A percentile compares a stretch with the other conserved stretches of the same genome.
Conservation (phyloP, 495 filamentous ascomycete species). For the Aspergillus heteromorphus region DNA sequence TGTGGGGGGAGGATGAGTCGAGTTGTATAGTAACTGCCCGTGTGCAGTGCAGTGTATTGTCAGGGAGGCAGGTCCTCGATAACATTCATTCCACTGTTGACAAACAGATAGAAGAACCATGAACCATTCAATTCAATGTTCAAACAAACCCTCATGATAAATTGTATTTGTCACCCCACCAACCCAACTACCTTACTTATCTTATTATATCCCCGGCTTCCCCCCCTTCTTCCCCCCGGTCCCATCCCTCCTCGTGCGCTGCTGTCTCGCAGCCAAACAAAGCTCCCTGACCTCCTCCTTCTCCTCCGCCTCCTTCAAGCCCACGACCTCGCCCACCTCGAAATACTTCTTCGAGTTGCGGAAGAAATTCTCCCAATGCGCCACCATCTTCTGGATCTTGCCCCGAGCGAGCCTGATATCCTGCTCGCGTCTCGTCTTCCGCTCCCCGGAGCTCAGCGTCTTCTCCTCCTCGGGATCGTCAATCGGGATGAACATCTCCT, state of each 20-base stretch:
- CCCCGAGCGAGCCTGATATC: conserved; percentile 41
- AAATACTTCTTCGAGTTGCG: conserved; percentile 68
- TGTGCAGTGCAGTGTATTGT: too few species aligned
- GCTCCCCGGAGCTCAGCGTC: conserved; percentile 46
- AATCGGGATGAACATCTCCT: conserved; percentile 80
- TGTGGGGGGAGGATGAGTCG: too few species aligned
- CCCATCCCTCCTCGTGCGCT: conserved; percentile 36
- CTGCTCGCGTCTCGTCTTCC: conserved; percentile 49
- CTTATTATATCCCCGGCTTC: background rate
- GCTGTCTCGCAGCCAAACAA: conserved; percentile 41
- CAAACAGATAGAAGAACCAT: too few species aligned
- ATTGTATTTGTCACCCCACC: too few species aligned
- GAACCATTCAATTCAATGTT: too few species aligned
- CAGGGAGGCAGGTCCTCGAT: too few species aligned
- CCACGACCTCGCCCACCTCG: conserved; percentile 60
- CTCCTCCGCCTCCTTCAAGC: conserved; percentile 23
- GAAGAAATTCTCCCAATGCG: conserved; percentile 62
- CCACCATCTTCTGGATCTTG: conserved; percentile 39
- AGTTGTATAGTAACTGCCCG: too few species aligned
- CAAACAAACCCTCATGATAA: too few species aligned
- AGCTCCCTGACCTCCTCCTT: conserved; percentile 36
- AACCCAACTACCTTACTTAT: background rate
- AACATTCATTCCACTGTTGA: too few species aligned
- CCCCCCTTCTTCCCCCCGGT: conserved; percentile 2
- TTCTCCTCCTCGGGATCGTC: conserved; percentile 48